Conservation (phyloP, 2,329 filamentous ascomycete genomes). For the Cercospora nicotianae region DNA sequence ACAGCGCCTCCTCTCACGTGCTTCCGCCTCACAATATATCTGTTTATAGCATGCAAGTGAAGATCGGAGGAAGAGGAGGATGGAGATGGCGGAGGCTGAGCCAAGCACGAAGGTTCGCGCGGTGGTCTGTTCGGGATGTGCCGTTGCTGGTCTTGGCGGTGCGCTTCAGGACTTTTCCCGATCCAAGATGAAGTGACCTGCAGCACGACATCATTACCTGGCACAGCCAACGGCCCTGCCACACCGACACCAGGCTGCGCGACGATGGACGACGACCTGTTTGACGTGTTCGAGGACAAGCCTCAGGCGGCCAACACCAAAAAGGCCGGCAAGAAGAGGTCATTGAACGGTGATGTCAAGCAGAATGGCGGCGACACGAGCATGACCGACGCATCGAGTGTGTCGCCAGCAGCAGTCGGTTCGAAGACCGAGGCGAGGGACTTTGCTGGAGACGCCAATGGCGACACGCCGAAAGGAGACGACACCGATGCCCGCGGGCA, state of each 20-base stretch:
- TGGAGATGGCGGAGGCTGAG: constrained; percentile 8
- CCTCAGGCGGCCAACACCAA: constrained; percentile 19
- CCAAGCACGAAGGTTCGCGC: neutral
- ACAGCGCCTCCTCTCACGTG: constrained; percentile 11
- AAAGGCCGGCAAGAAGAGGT: constrained; percentile 72
- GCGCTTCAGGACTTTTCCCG: neutral
- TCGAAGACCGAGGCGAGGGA: constrained; percentile 1
- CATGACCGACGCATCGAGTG: constrained; percentile 46
- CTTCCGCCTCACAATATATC: constrained; percentile 6
- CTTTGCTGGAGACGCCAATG: constrained; percentile 11
- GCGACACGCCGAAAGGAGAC: constrained; percentile 40
- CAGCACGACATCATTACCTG: constrained; percentile 4
- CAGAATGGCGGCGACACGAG: constrained; percentile 45
- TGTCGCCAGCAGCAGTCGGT: constrained; percentile 2
- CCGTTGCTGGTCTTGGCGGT: neutral
- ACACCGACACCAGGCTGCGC: neutral
- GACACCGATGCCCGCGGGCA: constrained; percentile 47
- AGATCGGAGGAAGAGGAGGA: constrained; percentile 5
- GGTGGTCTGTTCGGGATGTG: neutral
- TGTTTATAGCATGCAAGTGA: constrained; percentile 5
- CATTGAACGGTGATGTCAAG: constrained; percentile 77
- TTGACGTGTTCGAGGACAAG: constrained; percentile 40
- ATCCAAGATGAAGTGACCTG: neutral
- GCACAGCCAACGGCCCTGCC: neutral
- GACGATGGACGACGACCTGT: constrained; percentile 35